Conservation (phyloP, 768 basidiomycete species). For the Calvatia gigantea region DNA sequence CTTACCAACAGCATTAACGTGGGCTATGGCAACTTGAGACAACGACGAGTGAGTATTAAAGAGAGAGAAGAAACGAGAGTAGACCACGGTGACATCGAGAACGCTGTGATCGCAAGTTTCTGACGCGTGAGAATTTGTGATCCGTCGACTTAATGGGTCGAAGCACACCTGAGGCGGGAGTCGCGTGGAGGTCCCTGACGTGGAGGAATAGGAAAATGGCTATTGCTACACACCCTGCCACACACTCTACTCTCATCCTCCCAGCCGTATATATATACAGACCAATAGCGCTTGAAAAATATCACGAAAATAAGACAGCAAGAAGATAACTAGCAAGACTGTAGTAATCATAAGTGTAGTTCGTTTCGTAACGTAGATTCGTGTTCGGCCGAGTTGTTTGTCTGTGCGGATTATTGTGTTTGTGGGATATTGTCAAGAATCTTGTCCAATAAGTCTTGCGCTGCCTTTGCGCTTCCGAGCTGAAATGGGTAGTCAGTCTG, state of each 20-base stretch:
- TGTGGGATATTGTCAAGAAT: conserved; percentile 47
- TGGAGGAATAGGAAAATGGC: background rate
- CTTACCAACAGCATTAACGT: conserved; percentile 4
- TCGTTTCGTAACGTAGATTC: conserved; percentile 12
- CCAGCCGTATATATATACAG: background rate
- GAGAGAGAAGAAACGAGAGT: background rate
- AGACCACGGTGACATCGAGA: background rate
- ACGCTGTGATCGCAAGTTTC: background rate
- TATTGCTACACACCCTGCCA: background rate
- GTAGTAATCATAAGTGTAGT: conserved; percentile 7
- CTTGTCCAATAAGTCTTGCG: conserved; percentile 62
- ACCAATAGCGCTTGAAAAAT: background rate
- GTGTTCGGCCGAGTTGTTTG: background rate
- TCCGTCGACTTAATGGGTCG: background rate
- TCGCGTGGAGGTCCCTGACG: background rate
- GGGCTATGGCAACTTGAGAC: background rate
- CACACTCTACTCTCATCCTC: background rate
- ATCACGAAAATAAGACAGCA: conserved; percentile 7
- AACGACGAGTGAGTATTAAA: background rate
- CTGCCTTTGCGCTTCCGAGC: conserved; percentile 70
- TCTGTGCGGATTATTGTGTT: conserved; percentile 19
- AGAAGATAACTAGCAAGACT: conserved; percentile 10
- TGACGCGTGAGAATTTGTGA: conserved; percentile 7
- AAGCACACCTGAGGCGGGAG: background rate
- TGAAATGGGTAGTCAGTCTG: conserved; percentile 21